Percentiles rank a stretch among this genome's conserved stretches.
phyloP scores from a whole-genome alignment of 2,329 filamentous ascomycete genomes.

The Epichloe scottii region DNA sequence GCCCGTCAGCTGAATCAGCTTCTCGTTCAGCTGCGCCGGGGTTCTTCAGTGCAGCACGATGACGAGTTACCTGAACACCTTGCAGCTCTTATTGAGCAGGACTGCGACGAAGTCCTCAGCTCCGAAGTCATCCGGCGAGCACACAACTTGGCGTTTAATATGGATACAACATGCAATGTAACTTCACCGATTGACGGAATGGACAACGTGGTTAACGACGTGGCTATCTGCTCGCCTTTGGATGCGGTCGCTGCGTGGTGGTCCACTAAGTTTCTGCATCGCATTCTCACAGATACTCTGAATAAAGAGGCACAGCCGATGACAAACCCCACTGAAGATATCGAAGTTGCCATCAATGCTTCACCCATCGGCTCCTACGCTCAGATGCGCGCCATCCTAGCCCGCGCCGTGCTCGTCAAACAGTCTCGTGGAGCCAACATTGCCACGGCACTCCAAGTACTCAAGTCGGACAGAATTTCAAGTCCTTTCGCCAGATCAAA shows the following conservation, averaged over 20 bases:
- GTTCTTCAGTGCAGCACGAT: slow-evolving; percentile 34
- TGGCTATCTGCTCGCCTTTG: slow-evolving; percentile 71
- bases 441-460: slow-evolving; percentile 39
- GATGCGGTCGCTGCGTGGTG: slow-evolving; percentile 90
- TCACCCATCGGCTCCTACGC: slow-evolving; percentile 71
- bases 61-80: slow-evolving; percentile 62
- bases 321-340: slow-evolving; percentile 24
- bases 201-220: slow-evolving; percentile 75
- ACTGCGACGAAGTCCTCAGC: slow-evolving; percentile 72
- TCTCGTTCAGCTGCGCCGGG: slow-evolving; percentile 28
- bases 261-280: slow-evolving; percentile 62
- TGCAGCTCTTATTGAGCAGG: slow-evolving; percentile 59
- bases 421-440: slow-evolving; percentile 44
- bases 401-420: slow-evolving; percentile 43
- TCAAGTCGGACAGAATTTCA: slow-evolving; percentile 22
- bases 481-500: slow-evolving; percentile 15
- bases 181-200: slow-evolving; percentile 55
- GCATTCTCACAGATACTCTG: slow-evolving; percentile 52
- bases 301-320: slow-evolving; percentile 29
- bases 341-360: slow-evolving; percentile 57
- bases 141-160: slow-evolving; percentile 83
- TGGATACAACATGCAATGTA: slow-evolving; percentile 56
- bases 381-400: slow-evolving; percentile 45
- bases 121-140: slow-evolving; percentile 70
- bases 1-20: slow-evolving; percentile 53